Evolutionary conservation across 75 land plant species (phyloP), one percentile per base, ranked within the genome.

Genomic region (Ceratopteris richardii): DNA sequence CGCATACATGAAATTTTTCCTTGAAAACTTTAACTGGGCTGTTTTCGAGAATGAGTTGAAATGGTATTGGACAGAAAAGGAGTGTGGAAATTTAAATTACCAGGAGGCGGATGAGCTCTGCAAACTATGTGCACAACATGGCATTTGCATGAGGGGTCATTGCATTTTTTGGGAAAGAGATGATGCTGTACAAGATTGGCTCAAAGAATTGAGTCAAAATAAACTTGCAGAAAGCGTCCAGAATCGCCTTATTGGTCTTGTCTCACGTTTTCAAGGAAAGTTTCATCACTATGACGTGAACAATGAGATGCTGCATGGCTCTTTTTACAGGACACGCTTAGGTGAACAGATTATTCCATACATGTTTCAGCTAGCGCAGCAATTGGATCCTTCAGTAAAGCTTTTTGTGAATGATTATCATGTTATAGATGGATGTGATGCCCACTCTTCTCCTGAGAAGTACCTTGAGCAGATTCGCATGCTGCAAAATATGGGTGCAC

Each of bases 281-380:
- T 94, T 94, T 73, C 76, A 43, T 51, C 98, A 94, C 60, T 94
- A 83, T 56, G 98, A 94, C 57, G 98, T 94, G 27, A 89, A 94
- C 71, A 94, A 94, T 58, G 98, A 94, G 72, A 94, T 94, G 96
- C 77, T 94, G n/a, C 98, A 94, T 62, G 90, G 90, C 1, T 77
- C 86, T 17, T 94, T 86, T 61, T 94, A 69, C 30, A 81, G 79
- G 60, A 80, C 82, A 41, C 64, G 71, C 28, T 29, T 94, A 29
- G 90, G 87, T 0, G 79, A 80, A 48, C 83, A 90, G 27, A 77
- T 83, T 30, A 51, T 81, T 55, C 58, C 96, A 25, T 66, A 80
- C 58, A 83, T 94, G 90, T 94, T 83, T 64, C 80, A 86, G 64
- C 66, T 66, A 21, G 82, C 88, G 1, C 74, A 79, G 37, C 85